Conservation (phyloP, 257 asterid genomes). For the Salvia hispanica region DNA sequence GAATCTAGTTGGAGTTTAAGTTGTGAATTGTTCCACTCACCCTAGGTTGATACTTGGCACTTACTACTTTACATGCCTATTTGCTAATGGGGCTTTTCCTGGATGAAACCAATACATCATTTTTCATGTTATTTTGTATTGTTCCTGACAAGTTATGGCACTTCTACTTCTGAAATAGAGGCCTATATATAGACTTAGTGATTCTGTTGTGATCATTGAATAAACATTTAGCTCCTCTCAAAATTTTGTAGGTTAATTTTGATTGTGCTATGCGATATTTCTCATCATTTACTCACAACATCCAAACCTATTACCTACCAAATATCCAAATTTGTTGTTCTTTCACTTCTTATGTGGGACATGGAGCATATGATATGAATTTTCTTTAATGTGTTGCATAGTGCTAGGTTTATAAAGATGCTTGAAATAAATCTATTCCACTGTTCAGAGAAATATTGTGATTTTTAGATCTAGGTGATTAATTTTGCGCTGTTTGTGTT, state of each 20-base stretch:
- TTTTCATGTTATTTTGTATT: not conserved
- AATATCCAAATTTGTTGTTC: not conserved
- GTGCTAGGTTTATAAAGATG: not conserved
- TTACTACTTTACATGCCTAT: not conserved
- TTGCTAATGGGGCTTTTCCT: not conserved
- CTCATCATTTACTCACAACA: slow-evolving; percentile 1
- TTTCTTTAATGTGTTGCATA: not conserved
- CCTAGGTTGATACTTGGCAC: not conserved
- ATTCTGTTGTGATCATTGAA: not conserved
- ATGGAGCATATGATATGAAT: slow-evolving; percentile 1
- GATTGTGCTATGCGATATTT: not conserved
- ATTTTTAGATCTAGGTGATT: not conserved
- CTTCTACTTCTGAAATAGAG: not conserved
- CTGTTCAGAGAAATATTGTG: not conserved
- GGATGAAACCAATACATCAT: not conserved
- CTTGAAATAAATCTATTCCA: not conserved
- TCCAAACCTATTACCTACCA: slow-evolving; percentile 15
- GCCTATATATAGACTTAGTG: not conserved
- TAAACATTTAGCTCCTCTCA: not conserved
- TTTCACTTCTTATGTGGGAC: not conserved
- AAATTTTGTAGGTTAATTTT: not conserved
- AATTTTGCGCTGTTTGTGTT: slow-evolving; percentile 8
- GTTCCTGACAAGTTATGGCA: not conserved
- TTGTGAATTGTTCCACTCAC: not conserved
- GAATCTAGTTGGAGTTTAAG: not conserved